These are phyloP conservation scores for Teunomyces kruisii DNA, from an alignment of 805 yeast genomes.

Conservation along the genomic window DNA sequence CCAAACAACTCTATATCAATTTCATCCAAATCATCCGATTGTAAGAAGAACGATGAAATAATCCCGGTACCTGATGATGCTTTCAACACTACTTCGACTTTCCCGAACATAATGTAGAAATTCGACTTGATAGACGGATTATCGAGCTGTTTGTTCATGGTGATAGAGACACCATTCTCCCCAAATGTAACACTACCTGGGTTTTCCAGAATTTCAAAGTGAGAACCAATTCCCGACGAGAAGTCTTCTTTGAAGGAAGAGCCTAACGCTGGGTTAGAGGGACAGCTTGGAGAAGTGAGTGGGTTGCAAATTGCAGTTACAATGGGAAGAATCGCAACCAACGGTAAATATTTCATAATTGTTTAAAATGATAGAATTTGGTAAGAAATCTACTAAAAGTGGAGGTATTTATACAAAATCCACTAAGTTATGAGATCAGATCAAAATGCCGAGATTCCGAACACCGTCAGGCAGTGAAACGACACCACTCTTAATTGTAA, in stretches of 20 bases:
- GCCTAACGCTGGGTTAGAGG: conserved; percentile 29
- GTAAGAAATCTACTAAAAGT: not conserved
- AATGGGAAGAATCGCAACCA: not conserved
- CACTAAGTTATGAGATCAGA: not conserved
- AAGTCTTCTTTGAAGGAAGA: conserved; percentile 31
- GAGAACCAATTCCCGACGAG: conserved; percentile 4
- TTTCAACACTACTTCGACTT: conserved; percentile 14
- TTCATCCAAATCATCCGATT: conserved; percentile 17
- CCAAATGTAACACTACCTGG: conserved; percentile 9
- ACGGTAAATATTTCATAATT: not conserved
- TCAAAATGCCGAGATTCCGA: not conserved
- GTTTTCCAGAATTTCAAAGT: conserved; percentile 9
- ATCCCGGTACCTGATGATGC: conserved; percentile 16
- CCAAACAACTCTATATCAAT: conserved; percentile 17
- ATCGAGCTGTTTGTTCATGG: conserved; percentile 13
- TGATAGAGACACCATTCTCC: conserved; percentile 11
- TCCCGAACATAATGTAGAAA: conserved; percentile 18
- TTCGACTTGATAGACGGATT: conserved; percentile 15
- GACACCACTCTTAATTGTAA: not conserved
- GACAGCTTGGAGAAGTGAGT: conserved; percentile 21
- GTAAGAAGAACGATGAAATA: conserved; percentile 14
- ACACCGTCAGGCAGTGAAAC: not conserved
- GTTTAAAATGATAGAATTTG: not conserved
- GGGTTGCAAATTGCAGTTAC: conserved; percentile 27
- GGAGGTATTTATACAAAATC: not conserved